Base-by-base conservation (phyloP, 257 asterid species). In the Leonotis leonurus region DNA sequence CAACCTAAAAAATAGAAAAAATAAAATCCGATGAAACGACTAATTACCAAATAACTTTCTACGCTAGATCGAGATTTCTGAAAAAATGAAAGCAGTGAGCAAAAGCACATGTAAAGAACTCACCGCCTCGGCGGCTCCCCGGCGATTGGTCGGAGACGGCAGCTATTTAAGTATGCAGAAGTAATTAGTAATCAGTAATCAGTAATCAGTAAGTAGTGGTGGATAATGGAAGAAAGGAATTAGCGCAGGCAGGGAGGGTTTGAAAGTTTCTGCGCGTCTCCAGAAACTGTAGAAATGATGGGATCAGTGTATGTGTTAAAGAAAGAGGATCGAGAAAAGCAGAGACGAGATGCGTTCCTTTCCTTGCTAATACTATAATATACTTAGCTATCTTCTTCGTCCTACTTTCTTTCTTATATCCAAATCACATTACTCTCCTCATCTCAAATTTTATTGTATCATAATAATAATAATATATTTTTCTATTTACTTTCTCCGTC, bases 71-170 rank as follows among this genome's bases (percentile, higher is more conserved):
- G 50, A 62, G 60, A n/a, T 37, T 60, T 27, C 9, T 4, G 37
- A 40, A 30, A 5, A 30, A 44, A 77, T 22, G 0, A 52, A 49
- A 57, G 3, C 10, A 53, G 60, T 48, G 0, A 30, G 10, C 12
- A 25, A 18, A 62, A 32, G 16, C 64, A 56, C 22, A 20, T 17
- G 35, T 18, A 48, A 60, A 44, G 51, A 41, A 76, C 73, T 68
- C 60, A 69, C 75, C 78, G 35, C 67, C 65, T 30, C 59, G 59
- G 70, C 64, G 50, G 71, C 68, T 46, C 67, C 32, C 62, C 74
- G n/a, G n/a, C n/a, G 59, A 63, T 56, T 41, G 46, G 25, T 56
- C 0, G 65, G 29, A 62, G 3, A 21, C 69, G n/a, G 64, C 54
- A 72, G 36, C 62, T 57, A 58, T 48, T 33, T 6, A 36, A 56